phyloP scores from a whole-genome alignment of 2,329 filamentous ascomycete genomes.

The Curvularia verruculosa region DNA sequence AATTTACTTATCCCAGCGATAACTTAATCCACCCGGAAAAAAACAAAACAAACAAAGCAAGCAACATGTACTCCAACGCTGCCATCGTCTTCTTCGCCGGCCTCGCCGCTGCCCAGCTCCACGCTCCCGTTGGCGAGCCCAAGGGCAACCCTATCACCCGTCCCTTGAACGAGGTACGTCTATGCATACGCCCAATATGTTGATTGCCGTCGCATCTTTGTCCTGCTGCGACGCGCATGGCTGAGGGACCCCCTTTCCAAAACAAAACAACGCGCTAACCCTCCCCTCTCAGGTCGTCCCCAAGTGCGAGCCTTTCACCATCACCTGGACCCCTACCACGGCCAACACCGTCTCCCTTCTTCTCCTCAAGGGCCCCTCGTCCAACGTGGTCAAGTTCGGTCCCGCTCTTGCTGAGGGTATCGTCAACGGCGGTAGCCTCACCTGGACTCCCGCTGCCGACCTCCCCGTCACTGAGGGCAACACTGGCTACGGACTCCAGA shows the following conservation, averaged over 20 bases:
- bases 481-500: constrained; percentile 65
- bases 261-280: constrained; percentile 1
- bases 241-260: not conserved
- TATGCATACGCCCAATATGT: not conserved
- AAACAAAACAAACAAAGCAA: constrained; percentile 3
- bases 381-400: constrained; percentile 59
- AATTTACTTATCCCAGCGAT: constrained; percentile 25
- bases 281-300: constrained; percentile 53
- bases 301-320: constrained; percentile 61
- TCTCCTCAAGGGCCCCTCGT: constrained; percentile 64
- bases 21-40: constrained; percentile 36
- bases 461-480: constrained; percentile 54
- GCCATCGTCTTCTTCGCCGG: constrained; percentile 59
- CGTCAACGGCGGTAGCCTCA: constrained; percentile 62
- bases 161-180: constrained; percentile 56
- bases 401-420: constrained; percentile 59
- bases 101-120: constrained; percentile 52
- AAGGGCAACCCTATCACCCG: constrained; percentile 61
- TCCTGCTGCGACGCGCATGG: not conserved
- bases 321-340: constrained; percentile 63
- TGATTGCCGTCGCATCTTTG: no score
- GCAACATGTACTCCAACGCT: constrained; percentile 45
- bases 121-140: constrained; percentile 40
- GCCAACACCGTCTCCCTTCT: constrained; percentile 61
- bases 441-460: constrained; percentile 59